These are phyloP conservation scores for Trametes cinnabarina DNA, from an alignment of 768 basidiomycete species.

Conservation along the genomic window DNA sequence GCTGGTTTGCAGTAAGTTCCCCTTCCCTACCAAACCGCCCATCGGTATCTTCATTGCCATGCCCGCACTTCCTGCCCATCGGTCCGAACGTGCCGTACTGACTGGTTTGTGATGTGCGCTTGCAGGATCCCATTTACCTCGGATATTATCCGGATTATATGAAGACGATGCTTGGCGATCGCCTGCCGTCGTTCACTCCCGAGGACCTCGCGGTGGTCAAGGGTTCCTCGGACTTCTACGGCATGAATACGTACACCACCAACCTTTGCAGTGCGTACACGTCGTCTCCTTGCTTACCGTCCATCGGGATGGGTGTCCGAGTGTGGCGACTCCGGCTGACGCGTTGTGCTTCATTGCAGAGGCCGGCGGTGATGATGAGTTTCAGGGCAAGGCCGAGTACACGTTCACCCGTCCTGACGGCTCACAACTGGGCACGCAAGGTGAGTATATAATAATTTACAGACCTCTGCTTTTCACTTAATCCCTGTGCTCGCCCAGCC, in stretches of 20 bases:
- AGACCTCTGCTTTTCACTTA: no score
- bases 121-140: constrained; percentile 67
- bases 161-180: constrained; percentile 55
- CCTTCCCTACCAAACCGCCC: background rate
- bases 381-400: constrained; percentile 64
- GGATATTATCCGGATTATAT: constrained; percentile 70
- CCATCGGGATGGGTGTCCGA: background rate
- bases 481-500: constrained; percentile 32
- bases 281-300: background rate
- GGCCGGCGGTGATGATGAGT: constrained; percentile 65
- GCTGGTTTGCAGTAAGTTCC: constrained; percentile 52
- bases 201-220: constrained; percentile 59
- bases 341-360: constrained; percentile 33
- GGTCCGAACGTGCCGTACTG: no score
- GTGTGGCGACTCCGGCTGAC: background rate
- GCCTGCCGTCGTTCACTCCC: constrained; percentile 57
- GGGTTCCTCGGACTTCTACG: constrained; percentile 71
- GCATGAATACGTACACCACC: constrained; percentile 76
- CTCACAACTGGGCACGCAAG: constrained; percentile 65
- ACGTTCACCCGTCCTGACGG: constrained; percentile 69
- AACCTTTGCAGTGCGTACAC: constrained; percentile 43
- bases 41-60: constrained; percentile 15
- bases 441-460: constrained; percentile 30
- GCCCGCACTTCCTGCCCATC: background rate
- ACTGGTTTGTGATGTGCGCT: background rate